These are phyloP conservation scores for Ustilago sp. DNA, from an alignment of 1,284 basidiomycete genomes.

Conservation along the genomic window DNA sequence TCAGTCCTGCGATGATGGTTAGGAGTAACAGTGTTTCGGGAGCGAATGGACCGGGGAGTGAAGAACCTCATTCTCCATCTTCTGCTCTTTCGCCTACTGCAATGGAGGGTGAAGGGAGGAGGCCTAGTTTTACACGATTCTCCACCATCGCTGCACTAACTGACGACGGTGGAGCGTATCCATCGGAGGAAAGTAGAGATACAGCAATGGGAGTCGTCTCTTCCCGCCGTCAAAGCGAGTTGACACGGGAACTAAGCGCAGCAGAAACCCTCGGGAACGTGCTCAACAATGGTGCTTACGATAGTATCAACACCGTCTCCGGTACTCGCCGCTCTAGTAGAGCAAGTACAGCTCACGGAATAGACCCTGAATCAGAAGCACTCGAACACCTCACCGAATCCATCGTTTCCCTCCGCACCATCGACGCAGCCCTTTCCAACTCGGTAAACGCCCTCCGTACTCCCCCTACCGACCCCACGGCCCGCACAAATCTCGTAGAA, in stretches of 20 bases:
- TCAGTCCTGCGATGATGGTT: conserved; percentile 17
- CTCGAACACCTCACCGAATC: conserved; percentile 49
- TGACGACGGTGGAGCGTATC: conserved; percentile 29
- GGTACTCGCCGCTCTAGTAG: conserved; percentile 42
- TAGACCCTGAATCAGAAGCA: conserved; percentile 13
- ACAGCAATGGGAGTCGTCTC: conserved; percentile 42
- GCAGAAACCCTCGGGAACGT: conserved; percentile 42
- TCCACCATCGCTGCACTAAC: conserved; percentile 27
- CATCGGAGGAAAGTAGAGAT: conserved; percentile 42
- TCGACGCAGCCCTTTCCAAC: conserved; percentile 53
- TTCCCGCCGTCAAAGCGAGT: conserved; percentile 30
- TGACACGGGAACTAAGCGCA: conserved; percentile 38
- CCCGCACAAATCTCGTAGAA: conserved; percentile 42
- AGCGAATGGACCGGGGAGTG: conserved; percentile 20
- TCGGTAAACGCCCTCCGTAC: conserved; percentile 40
- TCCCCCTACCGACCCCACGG: conserved; percentile 16
- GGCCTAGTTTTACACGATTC: conserved; percentile 31
- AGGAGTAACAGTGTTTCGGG: conserved; percentile 37
- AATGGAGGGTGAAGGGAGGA: conserved; percentile 3
- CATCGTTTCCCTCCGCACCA: conserved; percentile 51
- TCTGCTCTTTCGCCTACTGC: conserved; percentile 11
- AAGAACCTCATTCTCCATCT: conserved; percentile 17
- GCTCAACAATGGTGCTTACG: conserved; percentile 25
- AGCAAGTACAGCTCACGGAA: conserved; percentile 25
- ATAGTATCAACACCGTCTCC: conserved; percentile 35